Conservation (phyloP, 768 basidiomycete genomes). For the Sutorius australiensis region DNA sequence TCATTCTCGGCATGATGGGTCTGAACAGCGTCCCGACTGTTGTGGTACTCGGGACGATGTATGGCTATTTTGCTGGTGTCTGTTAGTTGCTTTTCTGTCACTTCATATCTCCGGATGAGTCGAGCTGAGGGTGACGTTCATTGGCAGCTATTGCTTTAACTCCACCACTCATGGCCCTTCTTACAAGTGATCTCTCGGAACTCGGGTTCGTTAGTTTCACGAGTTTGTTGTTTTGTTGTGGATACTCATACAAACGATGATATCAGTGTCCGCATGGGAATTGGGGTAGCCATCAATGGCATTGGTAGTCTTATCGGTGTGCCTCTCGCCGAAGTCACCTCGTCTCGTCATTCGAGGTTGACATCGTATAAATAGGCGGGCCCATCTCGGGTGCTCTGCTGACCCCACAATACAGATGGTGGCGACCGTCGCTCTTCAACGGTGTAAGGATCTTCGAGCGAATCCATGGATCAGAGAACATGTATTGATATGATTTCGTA, state of each 20-base stretch:
- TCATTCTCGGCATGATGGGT: constrained; percentile 45
- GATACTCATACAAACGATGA: not conserved
- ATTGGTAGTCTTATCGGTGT: constrained; percentile 19
- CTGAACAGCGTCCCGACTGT: constrained; percentile 34
- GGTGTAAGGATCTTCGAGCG: constrained; percentile 31
- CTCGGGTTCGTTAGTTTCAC: constrained; percentile 39
- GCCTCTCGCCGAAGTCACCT: constrained; percentile 2
- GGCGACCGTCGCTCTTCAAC: constrained; percentile 48
- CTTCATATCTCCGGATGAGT: not conserved
- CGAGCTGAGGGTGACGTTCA: not conserved
- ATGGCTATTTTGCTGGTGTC: constrained; percentile 46
- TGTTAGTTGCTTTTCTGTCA: constrained; percentile 24
- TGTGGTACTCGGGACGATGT: constrained; percentile 38
- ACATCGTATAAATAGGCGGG: constrained; percentile 33
- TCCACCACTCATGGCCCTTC: constrained; percentile 40
- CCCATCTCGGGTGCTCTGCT: constrained; percentile 60
- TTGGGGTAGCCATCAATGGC: constrained; percentile 8
- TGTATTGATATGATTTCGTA: not conserved
- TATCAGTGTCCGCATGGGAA: constrained; percentile 28
- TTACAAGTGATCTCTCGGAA: constrained; percentile 45
- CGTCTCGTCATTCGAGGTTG: not conserved
- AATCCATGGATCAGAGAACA: too few relatives aligned
- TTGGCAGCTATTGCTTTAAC: constrained; percentile 36
- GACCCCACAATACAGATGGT: constrained; percentile 50
- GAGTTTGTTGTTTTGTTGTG: not conserved